Evolutionary conservation across 192 early-diverging fungal genomes (phyloP).

Genomic region (Coemansia sp.): DNA sequence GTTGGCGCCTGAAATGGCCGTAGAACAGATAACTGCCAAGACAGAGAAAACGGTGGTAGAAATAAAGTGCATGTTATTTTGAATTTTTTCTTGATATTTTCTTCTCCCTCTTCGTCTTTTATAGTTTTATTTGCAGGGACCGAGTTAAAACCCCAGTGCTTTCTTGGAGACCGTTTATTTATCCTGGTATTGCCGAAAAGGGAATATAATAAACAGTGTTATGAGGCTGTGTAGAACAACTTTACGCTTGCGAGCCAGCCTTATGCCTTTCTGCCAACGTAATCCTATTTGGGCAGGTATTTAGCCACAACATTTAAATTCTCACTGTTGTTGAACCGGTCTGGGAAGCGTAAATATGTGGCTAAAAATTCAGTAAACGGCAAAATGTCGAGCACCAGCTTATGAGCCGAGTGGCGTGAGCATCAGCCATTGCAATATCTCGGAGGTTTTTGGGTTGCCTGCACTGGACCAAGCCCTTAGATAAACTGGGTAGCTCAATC

Average conservation of each 20-base stretch:
- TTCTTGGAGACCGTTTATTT: no score
- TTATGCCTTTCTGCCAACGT: conserved; percentile 3
- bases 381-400: neutral
- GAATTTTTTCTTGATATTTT: neutral
- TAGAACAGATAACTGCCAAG: neutral
- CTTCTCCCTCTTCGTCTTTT: no score
- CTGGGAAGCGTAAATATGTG: neutral
- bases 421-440: conserved; percentile 13
- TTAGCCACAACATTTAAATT: neutral
- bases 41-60: neutral
- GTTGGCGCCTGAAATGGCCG: neutral
- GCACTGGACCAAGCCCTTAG: conserved; percentile 20
- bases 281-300: neutral
- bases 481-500: conserved; percentile 22
- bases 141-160: no score
- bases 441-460: conserved; percentile 11
- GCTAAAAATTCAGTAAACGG: neutral
- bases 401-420: conserved; percentile 20
- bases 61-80: neutral
- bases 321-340: neutral
- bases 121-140: no score
- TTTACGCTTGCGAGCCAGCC: conserved; percentile 19
- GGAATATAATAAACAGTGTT: neutral
- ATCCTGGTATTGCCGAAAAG: no score
- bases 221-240: conserved; percentile 6